A percentile compares a stretch with the other conserved stretches of the same genome.
Evolutionary conservation across 495 filamentous ascomycete species (phyloP).

Genomic region (Penicillium arizonense): DNA sequence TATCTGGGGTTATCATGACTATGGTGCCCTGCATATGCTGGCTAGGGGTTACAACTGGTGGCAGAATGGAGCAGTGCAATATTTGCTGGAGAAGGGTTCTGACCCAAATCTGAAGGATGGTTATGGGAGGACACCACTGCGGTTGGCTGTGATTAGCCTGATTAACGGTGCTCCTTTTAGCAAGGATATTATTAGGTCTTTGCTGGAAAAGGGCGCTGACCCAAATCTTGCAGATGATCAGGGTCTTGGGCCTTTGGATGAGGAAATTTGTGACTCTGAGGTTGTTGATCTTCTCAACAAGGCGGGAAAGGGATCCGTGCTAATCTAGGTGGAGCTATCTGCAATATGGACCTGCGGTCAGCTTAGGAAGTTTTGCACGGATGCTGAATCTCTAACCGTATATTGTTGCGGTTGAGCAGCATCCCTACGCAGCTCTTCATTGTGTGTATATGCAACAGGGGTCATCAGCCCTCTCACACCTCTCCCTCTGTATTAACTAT

Average conservation of each 20-base stretch:
- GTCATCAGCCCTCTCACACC: no score
- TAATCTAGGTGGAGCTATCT: no score
- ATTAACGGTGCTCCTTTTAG: neutral
- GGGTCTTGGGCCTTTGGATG: conserved; percentile 1
- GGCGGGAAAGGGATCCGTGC: no score
- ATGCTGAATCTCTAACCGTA: no score
- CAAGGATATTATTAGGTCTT: conserved; percentile 4
- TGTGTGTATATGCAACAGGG: no score
- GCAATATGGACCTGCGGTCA: no score
- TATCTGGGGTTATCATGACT: neutral
- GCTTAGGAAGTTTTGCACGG: no score
- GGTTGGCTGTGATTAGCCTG: neutral
- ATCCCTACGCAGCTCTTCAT: no score
- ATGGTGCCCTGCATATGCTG: conserved; percentile 1
- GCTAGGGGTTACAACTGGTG: conserved; percentile 5
- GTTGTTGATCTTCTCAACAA: neutral
- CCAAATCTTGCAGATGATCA: conserved; percentile 1
- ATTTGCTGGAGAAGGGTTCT: conserved; percentile 3
- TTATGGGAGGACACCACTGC: neutral
- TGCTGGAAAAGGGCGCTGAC: conserved; percentile 3
- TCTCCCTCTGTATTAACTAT: no score
- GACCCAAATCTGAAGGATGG: conserved; percentile 1
- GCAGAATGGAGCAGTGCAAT: conserved; percentile 3
- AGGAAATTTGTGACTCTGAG: neutral
- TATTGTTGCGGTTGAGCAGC: no score